These are phyloP conservation scores for Conticribra guillardii DNA, from an alignment of 108 stramenopile species.

Conservation along the genomic window DNA sequence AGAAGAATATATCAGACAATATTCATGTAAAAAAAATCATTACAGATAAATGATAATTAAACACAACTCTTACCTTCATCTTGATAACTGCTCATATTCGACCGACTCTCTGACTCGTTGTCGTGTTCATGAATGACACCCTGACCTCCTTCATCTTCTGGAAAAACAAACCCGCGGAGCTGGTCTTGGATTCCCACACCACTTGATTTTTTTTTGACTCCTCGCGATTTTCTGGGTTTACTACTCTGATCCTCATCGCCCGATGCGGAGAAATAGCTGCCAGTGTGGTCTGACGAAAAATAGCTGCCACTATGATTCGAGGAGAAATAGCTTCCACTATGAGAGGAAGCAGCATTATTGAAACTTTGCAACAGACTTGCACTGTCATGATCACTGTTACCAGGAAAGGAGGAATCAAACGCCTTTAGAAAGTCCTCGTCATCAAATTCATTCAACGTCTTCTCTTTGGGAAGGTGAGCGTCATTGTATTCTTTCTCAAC, in stretches of 20 bases:
- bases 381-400: not conserved
- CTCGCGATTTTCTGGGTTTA: not conserved
- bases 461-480: not conserved
- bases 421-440: not conserved
- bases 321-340: not conserved
- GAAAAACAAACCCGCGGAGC: not conserved
- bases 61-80: not conserved
- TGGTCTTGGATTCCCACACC: not conserved
- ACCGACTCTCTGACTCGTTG: not conserved
- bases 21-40: too few species aligned
- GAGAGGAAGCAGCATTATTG: not conserved
- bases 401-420: not conserved
- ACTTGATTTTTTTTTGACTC: not conserved
- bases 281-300: not conserved
- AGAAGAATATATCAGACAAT: not conserved
- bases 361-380: not conserved
- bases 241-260: not conserved
- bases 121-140: not conserved
- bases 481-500: not conserved
- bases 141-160: not conserved
- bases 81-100: not conserved
- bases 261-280: not conserved
- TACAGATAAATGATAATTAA: not conserved
- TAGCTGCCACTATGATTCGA: not conserved
- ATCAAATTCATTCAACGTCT: not conserved